Evolutionary conservation across 148 eudicot species (phyloP), one percentile per base, ranked within the genome.

Genomic region (Camellia granthamiana): DNA sequence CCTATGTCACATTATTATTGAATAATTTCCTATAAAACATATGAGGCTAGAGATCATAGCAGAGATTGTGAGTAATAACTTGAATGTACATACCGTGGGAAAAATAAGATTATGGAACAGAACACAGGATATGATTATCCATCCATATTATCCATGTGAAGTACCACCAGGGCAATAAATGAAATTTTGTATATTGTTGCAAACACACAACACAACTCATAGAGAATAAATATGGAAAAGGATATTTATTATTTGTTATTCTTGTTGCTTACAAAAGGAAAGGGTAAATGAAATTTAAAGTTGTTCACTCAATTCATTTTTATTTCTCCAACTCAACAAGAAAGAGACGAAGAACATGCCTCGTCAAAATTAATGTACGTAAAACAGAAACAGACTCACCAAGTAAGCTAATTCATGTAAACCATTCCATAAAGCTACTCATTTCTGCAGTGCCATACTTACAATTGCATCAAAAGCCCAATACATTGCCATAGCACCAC

Each of bases 381-480:
- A 2, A 55, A 42, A 42, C 12, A 13, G 19, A 18, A 47, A 75
- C 6, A 74, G 8, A 3, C 13, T 3, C 47, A 41, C 9, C 47
- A 18, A 9, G 47, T 52, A 55, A 79, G 38, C 23, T 18, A 51
- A 60, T 65, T 43, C 78, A 62, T 66, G 14, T 14, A 49, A 14
- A 59, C 47, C 6, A 10, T 23, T 47, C 15, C 4, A 18, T n/a
- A 56, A 38, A 18, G 41, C 14, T 16, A 73, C 56, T 59, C 54
- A 68, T 52, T 63, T n/a, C 60, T 73, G 30, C 69, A 49, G 67
- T 46, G 51, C 12, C 71, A 74, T 72, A 89, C 99, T 95, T 81
- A 95, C 99, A 49, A 93, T 81, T 68, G 97, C 99, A 91, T 95
- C 99, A 84, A 90, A 93, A 82, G 90, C 90, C 72, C 99, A 97